phyloP scores from a whole-genome alignment of 768 basidiomycete species.

The Termitomyces sp. region DNA sequence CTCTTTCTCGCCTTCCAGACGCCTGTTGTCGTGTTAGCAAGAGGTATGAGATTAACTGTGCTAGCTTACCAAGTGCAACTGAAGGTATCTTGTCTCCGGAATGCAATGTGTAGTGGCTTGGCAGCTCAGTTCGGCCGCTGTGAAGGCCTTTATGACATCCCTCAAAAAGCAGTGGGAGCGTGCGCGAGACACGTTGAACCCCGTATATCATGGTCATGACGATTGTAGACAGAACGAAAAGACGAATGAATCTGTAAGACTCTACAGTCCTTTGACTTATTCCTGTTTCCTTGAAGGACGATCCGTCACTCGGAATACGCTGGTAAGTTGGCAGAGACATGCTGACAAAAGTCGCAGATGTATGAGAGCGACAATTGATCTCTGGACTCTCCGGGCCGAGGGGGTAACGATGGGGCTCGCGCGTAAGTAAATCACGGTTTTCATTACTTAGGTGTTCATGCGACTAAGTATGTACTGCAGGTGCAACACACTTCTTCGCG shows the following conservation, averaged over 20 bases:
- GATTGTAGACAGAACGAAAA: constrained; percentile 35
- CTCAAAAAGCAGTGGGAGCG: neutral
- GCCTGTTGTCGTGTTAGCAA: constrained; percentile 26
- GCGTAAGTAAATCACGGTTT: no score
- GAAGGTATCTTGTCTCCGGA: constrained; percentile 66
- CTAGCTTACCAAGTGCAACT: constrained; percentile 50
- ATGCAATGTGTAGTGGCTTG: constrained; percentile 51
- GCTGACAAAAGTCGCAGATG: neutral
- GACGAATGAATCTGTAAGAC: constrained; percentile 27
- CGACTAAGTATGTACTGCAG: neutral
- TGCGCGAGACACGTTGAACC: constrained; percentile 1
- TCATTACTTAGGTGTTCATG: neutral
- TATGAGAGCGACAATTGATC: neutral
- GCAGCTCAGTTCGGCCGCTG: constrained; percentile 16
- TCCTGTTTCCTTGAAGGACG: neutral
- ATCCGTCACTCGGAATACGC: neutral
- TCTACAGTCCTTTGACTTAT: neutral
- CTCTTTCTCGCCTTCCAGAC: constrained; percentile 54
- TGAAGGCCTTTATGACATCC: constrained; percentile 7
- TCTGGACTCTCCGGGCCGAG: neutral
- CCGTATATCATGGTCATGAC: constrained; percentile 6
- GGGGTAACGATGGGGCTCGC: neutral
- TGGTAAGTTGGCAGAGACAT: constrained; percentile 12
- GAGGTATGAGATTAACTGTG: neutral
- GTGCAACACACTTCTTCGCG: neutral